Evolutionary conservation across 345 rosid genomes (phyloP), one percentile per base, ranked within the genome.

Genomic region (Mercurialis annua): DNA sequence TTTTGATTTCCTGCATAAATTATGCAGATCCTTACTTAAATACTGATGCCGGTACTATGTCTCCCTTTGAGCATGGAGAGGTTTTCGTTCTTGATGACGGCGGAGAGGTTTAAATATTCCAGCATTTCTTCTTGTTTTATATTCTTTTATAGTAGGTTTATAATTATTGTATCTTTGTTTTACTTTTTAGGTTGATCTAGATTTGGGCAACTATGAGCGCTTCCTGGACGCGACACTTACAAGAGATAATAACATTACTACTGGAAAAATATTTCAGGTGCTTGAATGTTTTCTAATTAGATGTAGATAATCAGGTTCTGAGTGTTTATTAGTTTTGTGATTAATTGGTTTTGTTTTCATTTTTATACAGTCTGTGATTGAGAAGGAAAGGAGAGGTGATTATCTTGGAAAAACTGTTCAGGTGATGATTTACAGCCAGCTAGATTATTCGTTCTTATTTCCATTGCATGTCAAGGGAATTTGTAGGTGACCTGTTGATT

Each of bases 41-140:
- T 72, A 90, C 87, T 56, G 98, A 92, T 78, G 97, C 98, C 68
- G 98, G 98, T 75, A 92, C 98, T 69, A 92, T 92, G 97, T 92
- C 98, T 56, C 98, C 98, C 23, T 92, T 92, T 58, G 98, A 92
- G 58, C 98, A 92, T 24, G 97, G 98, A 68, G 97, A 92, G 75
- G 98, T 92, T 75, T 92, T 92, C 81, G 98, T 92, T 62, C 92
- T 92, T 26, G 96, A 92, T 65, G 98, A 92, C 46, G 98, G 98
- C 21, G 98, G 98, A 80, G 98, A 92, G 98, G 98, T 90, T 77
- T 66, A 31, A 29, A 62, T 65, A 61, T 17, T 59, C 43, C 46
- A 51, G 34, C 17, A 43, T 52, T 31, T 27, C 3, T n/a, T 18
- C 15, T 24, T 29, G 43, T 57, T 16, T 59, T 5, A 14, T 36